phyloP scores from a whole-genome alignment of 768 basidiomycete genomes.

The Suillus bovinus region DNA sequence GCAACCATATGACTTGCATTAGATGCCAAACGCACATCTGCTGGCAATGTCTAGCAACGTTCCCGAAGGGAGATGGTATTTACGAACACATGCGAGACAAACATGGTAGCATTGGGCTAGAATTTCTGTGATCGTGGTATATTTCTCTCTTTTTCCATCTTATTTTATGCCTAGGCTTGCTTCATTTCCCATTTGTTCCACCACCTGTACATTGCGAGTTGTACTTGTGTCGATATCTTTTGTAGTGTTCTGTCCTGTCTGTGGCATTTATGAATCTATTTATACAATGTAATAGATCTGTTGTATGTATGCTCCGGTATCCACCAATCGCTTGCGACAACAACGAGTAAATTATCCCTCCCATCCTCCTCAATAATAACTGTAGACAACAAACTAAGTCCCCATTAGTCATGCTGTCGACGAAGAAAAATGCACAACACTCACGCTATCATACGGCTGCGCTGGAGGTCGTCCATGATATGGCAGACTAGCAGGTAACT shows the following conservation, averaged over 20 bases:
- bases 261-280: slow-evolving; percentile 24
- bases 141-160: neutral
- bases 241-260: slow-evolving; percentile 10
- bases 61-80: slow-evolving; percentile 66
- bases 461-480: slow-evolving; percentile 50
- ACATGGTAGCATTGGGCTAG: slow-evolving; percentile 65
- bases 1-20: slow-evolving; percentile 82
- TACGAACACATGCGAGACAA: slow-evolving; percentile 72
- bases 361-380: slow-evolving; percentile 27
- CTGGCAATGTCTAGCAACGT: slow-evolving; percentile 77
- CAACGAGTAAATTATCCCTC: neutral
- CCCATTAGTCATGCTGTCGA: neutral
- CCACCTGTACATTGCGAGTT: neutral
- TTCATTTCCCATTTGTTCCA: neutral
- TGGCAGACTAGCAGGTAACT: slow-evolving; percentile 65
- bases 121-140: slow-evolving; percentile 8
- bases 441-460: slow-evolving; percentile 56
- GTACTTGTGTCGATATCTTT: slow-evolving; percentile 15
- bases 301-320: neutral
- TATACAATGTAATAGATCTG: slow-evolving; percentile 18
- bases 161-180: slow-evolving; percentile 1
- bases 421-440: slow-evolving; percentile 17
- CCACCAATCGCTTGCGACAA: too few species aligned
- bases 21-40: slow-evolving; percentile 78
- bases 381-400: slow-evolving; percentile 42